Base-by-base conservation (phyloP, 202 grass and related monocot genomes). In the Schoenoplectus tabernaemontani region DNA sequence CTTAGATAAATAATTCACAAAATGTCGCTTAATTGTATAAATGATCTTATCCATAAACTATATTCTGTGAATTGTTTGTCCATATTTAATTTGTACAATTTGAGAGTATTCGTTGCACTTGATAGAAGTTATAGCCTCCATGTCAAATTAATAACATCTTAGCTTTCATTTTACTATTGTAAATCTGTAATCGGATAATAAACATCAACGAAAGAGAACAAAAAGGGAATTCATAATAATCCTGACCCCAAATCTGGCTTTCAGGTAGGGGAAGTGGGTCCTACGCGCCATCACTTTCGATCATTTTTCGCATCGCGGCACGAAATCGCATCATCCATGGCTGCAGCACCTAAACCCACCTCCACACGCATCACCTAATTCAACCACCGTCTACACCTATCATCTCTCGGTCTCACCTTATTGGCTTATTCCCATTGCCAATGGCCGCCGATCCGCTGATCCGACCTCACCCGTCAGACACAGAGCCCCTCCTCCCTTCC, bases 401-500 rank as follows among this genome's bases (percentile, higher is more conserved):
- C 19, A 44, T 44, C 38, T 44, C 17, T 1, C 17, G 6, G 8
- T 50, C 36, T 66, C 63, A 41, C 10, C n/a, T n/a, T 36, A 26
- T 63, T 30, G 7, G 12, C 19, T 39, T 16, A 30, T 5, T 43
- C 30, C 53, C 46, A 26, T 62, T 41, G 26, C 11, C 57, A 48
- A 50, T 68, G 62, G 33, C 33, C 19, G 9, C 39, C 47, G 36
- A 48, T 4, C 50, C 22, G 34, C 22, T 76, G 46, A 76, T 71
- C 76, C 73, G 53, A 69, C 6, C 81, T 42, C 69, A 47, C 34
- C 11, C 11, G 20, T 60, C 90, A 71, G 23, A 39, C 4, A 65
- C 50, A 1, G 56, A 87, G 0, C 84, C 93, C 0, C 87, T 90
- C 59, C 86, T 86, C 46, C 51, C 42, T 0, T 78, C 88, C 83